Evolutionary conservation across 2,329 filamentous ascomycete genomes (phyloP).

Genomic region (Conoideocrella luteorostrata): DNA sequence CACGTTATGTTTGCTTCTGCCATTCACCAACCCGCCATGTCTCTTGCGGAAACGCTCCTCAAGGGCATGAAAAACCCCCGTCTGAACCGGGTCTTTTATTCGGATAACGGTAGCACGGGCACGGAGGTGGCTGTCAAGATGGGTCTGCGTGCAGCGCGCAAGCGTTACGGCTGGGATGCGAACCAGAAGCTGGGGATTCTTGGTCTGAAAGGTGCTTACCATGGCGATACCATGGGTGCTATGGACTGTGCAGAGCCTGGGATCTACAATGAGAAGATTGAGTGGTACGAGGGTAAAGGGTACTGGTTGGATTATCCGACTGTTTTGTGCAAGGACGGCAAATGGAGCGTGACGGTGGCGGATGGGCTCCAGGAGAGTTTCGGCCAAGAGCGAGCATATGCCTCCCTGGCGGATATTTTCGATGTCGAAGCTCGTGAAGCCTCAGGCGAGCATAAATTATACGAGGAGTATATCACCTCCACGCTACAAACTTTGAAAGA

Average conservation of each 20-base stretch:
- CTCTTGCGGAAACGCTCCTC: conserved; percentile 60
- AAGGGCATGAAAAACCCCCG: conserved; percentile 55
- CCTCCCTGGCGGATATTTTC: conserved; percentile 51
- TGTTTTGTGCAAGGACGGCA: conserved; percentile 58
- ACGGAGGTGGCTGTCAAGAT: conserved; percentile 83
- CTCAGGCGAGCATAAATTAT: conserved; percentile 41
- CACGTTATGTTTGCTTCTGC: conserved; percentile 84
- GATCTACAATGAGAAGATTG: conserved; percentile 73
- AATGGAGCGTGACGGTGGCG: conserved; percentile 59
- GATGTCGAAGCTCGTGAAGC: conserved; percentile 44
- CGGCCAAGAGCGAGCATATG: conserved; percentile 37
- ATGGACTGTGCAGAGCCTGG: conserved; percentile 81
- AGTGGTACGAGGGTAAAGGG: conserved; percentile 77
- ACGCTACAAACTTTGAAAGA: conserved; percentile 45
- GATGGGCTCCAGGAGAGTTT: conserved; percentile 38
- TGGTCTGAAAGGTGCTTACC: conserved; percentile 74
- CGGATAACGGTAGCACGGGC: conserved; percentile 77
- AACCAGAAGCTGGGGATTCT: conserved; percentile 58
- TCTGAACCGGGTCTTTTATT: conserved; percentile 68
- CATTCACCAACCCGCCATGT: conserved; percentile 70
- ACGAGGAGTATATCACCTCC: conserved; percentile 52
- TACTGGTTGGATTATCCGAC: conserved; percentile 77
- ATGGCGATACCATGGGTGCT: conserved; percentile 81
- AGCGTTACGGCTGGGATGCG: conserved; percentile 59
- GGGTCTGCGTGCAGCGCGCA: conserved; percentile 63